These are phyloP conservation scores for Zygotorulaspora danielsina DNA, from an alignment of 805 yeast species.

Conservation along the genomic window DNA sequence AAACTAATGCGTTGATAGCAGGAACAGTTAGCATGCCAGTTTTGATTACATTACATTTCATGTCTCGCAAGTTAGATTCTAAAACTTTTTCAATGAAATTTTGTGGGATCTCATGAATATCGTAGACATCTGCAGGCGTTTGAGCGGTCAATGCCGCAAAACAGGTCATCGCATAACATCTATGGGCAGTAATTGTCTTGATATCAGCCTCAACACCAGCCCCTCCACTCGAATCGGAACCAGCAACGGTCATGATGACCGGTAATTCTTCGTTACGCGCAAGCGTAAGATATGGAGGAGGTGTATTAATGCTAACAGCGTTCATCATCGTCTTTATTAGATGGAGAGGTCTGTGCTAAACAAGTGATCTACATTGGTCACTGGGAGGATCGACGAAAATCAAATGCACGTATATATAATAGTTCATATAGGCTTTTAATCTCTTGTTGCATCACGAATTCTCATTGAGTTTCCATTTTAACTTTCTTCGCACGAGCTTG, in stretches of 20 bases:
- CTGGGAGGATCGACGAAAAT: neutral
- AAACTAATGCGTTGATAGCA: conserved; percentile 46
- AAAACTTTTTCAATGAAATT: conserved; percentile 47
- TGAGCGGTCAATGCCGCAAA: conserved; percentile 79
- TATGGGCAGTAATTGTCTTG: conserved; percentile 70
- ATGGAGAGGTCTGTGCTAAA: neutral
- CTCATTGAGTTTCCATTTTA: neutral
- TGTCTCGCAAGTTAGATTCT: conserved; percentile 54
- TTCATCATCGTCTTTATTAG: conserved; percentile 13
- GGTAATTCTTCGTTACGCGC: conserved; percentile 33
- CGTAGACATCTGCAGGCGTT: conserved; percentile 46
- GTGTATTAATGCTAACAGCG: conserved; percentile 25
- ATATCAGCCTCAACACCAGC: conserved; percentile 91
- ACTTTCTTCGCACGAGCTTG: neutral
- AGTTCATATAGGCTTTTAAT: no score
- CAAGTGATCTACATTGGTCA: neutral
- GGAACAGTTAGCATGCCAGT: conserved; percentile 70
- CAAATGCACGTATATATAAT: no score
- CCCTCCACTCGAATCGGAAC: conserved; percentile 84
- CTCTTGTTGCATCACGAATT: no score
- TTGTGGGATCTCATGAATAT: conserved; percentile 42
- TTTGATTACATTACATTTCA: conserved; percentile 62
- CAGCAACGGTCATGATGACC: conserved; percentile 52
- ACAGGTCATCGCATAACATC: conserved; percentile 72
- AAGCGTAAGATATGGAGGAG: conserved; percentile 32